A percentile compares a stretch with the other conserved stretches of the same genome.
Conservation (phyloP, 352 stramenopile genomes). For the Blastocystis sp. region DNA sequence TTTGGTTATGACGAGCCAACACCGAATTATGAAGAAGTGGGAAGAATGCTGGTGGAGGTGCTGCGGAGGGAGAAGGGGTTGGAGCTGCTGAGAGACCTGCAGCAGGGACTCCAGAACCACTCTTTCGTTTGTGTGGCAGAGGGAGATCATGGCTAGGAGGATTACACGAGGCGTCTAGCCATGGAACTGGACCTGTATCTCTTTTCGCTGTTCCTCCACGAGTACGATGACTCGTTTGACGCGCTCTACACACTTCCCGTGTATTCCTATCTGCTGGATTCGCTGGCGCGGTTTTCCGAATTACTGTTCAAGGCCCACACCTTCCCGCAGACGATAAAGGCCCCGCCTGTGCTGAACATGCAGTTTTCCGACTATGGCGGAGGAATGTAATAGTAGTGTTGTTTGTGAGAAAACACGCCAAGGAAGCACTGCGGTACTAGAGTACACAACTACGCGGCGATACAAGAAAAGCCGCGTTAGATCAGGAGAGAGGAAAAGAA, state of each 20-base stretch:
- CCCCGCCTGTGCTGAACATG: conserved; percentile 55
- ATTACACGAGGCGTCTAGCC: conserved; percentile 5
- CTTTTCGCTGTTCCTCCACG: conserved; percentile 9
- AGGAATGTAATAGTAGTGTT: not conserved
- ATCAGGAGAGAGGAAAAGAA: not conserved
- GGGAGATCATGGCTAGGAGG: not conserved
- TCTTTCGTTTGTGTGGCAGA: not conserved
- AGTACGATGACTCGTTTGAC: not conserved
- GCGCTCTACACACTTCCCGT: not conserved
- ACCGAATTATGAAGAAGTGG: conserved; percentile 22
- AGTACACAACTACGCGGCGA: not conserved
- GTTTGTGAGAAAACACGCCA: not conserved
- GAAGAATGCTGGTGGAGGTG: not conserved
- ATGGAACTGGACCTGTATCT: conserved; percentile 46
- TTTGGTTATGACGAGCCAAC: not conserved
- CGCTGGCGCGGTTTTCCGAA: conserved; percentile 35
- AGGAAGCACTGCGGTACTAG: not conserved
- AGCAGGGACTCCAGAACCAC: not conserved
- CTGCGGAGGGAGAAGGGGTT: not conserved
- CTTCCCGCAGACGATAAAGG: conserved; percentile 9
- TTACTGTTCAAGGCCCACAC: conserved; percentile 6
- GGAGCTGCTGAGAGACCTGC: not conserved
- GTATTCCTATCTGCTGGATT: conserved; percentile 29
- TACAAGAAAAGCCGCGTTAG: not conserved
- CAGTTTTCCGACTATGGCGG: conserved; percentile 28